Evolutionary conservation across 345 rosid species (phyloP), one percentile per base, ranked within the genome.

Genomic region (Populus pruinosa): DNA sequence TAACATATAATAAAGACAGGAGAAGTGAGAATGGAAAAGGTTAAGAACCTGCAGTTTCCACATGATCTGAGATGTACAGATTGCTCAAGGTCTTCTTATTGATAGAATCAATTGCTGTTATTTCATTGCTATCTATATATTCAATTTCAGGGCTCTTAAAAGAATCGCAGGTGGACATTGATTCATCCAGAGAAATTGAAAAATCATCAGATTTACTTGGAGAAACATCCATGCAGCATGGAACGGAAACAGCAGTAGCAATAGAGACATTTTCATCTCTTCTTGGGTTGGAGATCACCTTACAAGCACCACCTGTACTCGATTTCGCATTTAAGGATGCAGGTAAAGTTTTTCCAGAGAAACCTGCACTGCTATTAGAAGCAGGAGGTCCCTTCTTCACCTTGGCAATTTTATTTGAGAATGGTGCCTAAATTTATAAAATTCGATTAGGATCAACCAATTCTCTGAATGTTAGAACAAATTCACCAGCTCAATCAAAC

Each of bases 121-220:
- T 84, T 56, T 89, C 87, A 13, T 81, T 78, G 71, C 78, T 87
- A 73, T 91, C 97, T 0, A 94, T 80, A 49, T 93, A 91, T 79
- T 94, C 97, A 55, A 93, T 93, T 50, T 89, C 93, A 17, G 97
- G 97, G 80, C 98, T 90, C 87, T 90, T 91, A 80, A 86, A 90
- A 35, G 98, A 92, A 72, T 92, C 96, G 77, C 91, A 87, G 6
- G 92, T 84, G 27, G 98, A 94, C 94, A 89, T 87, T 3, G 95
- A 81, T 77, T 89, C 95, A 67, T 89, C 98, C 91, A 87, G 69
- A 11, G 98, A 91, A 20, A 89, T 85, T 0, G 96, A 86, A 3
- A 38, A 76, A 20, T 73, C 89, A 74, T 92, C 93, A 7, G 93
- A 91, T 82, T 85, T 89, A 78, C 78, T 78, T 2, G 93, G 92